These are phyloP conservation scores for Colletotrichum tabaci DNA, from an alignment of 2,329 filamentous ascomycete genomes.

Conservation along the genomic window DNA sequence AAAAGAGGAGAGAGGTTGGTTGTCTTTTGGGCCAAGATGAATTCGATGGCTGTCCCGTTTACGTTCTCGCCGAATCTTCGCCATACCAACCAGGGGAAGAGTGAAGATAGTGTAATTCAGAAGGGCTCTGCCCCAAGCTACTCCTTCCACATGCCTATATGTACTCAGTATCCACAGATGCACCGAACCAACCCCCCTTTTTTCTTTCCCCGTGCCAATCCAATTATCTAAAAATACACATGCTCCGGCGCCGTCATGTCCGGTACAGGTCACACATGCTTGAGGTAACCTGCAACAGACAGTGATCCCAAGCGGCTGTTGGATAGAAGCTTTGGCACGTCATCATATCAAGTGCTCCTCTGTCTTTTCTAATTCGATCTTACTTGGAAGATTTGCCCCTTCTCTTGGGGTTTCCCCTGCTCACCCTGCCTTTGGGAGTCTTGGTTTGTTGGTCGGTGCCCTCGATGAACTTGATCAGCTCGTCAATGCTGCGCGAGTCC, in stretches of 20 bases:
- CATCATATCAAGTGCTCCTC: not conserved
- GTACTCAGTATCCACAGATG: conserved; percentile 22
- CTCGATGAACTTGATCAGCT: conserved; percentile 95
- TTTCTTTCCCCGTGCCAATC: conserved; percentile 10
- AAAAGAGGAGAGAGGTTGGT: not conserved
- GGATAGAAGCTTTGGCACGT: not conserved
- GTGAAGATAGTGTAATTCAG: conserved; percentile 39
- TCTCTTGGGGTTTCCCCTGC: conserved; percentile 70
- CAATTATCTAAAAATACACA: conserved; percentile 30
- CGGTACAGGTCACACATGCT: not conserved
- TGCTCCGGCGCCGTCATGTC: conserved; percentile 8
- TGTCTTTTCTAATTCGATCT: conserved; percentile 7
- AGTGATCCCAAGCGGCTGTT: not conserved
- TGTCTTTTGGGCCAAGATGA: not conserved
- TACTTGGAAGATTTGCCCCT: conserved; percentile 53
- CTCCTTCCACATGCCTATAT: conserved; percentile 15
- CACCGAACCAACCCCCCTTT: conserved; percentile 5
- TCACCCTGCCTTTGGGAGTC: conserved; percentile 68
- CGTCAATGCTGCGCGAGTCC: conserved; percentile 90
- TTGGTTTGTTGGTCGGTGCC: conserved; percentile 72
- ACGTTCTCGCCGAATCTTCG: not conserved
- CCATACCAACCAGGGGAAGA: conserved; percentile 2
- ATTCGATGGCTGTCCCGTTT: not conserved
- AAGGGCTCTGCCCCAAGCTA: conserved; percentile 16
- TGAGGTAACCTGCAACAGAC: not conserved